Evolutionary conservation across 345 rosid species (phyloP), one percentile per base, ranked within the genome.

Genomic region (Nephelium lappaceum): DNA sequence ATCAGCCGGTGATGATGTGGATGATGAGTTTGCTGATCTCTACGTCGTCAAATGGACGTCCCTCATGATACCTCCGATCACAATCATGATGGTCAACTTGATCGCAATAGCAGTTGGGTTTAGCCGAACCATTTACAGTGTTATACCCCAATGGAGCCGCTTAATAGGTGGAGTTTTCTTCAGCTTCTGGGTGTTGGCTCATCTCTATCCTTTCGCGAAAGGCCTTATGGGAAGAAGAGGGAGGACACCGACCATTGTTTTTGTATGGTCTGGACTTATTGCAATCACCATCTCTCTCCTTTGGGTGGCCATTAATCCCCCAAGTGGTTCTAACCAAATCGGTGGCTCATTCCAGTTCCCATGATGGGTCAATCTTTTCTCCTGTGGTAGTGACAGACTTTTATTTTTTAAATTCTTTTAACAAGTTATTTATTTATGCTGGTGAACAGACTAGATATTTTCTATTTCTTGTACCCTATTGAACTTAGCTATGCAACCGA

Each of bases 141-240:
- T 79, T 19, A 80, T 92, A 18, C 99, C 99, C 0, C 88, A 95
- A 61, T 95, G 99, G 99, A 95, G 98, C 81, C 84, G 87, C 15
- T 68, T 95, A 67, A 60, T 95, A 39, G 99, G 99, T 27, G 99
- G 99, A 66, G 95, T 95, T 70, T 95, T 95, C 92, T 95, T 95
- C 82, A 95, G 99, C 74, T 95, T 95, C 86, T 95, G 99, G 99
- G 99, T 94, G 0, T 87, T 95, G 91, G 97, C 97, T 74, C 99
- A 95, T 88, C 91, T 95, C n/a, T 95, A 95, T 71, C 99, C 99
- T 6, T 95, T 95, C 7, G 98, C 98, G 0, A 95, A 95, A 86
- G 99, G 99, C 16, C 89, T 95, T 0, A 95, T 93, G 99, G 99
- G 99, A 80, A 88, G 99, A 83, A 83, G 99, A 80, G 99, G 99